Base-by-base conservation (phyloP, 192 early-diverging fungal genomes). In the Podila minutissima region DNA sequence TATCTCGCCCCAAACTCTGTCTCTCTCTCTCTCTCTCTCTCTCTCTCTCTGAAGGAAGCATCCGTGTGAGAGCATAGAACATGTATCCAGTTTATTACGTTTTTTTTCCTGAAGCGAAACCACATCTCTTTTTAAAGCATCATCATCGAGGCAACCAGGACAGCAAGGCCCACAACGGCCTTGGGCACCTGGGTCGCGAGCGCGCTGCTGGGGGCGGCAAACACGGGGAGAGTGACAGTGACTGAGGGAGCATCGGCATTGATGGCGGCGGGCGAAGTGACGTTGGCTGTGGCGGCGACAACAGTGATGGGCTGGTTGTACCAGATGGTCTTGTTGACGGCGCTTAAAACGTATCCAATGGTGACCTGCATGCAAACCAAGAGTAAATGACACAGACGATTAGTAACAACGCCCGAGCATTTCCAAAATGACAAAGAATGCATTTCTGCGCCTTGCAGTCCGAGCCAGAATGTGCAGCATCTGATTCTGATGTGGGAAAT, bases 301-400 rank as follows among this genome's bases (percentile, higher is more conserved):
- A 81, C 26, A 28, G 32, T 81, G 32, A 81, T 33, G n/a, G 77
- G 77, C 46, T 58, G 15, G 15, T 51, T 58, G 71, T 81, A 81
- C 29, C 3, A 46, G 35, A 81, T 51, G 11, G 67, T 69, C 12
- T 10, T 63, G 67, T 73, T 73, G 7, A 26, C 46, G 48, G 63
- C 33, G 24, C 68, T 8, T 28, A 73, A 28, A 8, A 66, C 65
- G 58, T 73, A 73, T 28, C 77, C 77, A 53, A 81, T 66, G 38
- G 63, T 24, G 59, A 81, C 58, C 76, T 81, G 57, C 26, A 32
- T 19, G 22, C n/a, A 37, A 17, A 38, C 5, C 13, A 64, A 9
- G 46, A 9, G 41, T 5, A 26, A 15, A 41, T 64, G 20, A 5
- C 22, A 22, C 4, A n/a, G 37, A 69, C 1, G 55, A 26, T 53